Base-by-base conservation (phyloP, 2,329 filamentous ascomycete genomes). In the Whalleya microplaca region DNA sequence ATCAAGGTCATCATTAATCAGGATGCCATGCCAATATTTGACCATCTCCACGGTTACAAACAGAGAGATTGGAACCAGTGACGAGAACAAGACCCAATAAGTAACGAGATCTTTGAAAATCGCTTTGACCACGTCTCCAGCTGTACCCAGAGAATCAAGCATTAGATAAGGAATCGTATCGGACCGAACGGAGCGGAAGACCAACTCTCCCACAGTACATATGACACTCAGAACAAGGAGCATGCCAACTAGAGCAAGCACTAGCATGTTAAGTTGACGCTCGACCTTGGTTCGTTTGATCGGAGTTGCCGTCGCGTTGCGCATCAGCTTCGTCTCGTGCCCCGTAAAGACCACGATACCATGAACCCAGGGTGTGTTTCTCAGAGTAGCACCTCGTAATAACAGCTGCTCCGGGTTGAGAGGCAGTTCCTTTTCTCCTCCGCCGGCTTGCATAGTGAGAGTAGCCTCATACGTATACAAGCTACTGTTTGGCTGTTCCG, bases 251-350 rank as follows among this genome's bases (percentile, higher is more conserved):
- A 99, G 84, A 78, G 96, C 89, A 63, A 99, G 79, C 69, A 99
- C 96, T 60, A 98, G 90, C 67, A 88, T 85, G 74, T 99, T 99
- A 65, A 99, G 89, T 79, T 96, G 90, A 61, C 88, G 86, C 76
- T 99, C 95, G 6, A 99, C 94, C 65, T 93, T 94, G 37, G 95
- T 99, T 54, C 94, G 90, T 79, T 99, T 99, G 78, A 99, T 99
- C 5, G 95, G 96, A 1, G 95, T 90, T 3, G 94, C 94, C 2
- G 94, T 99, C 18, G 95, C 96, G 72, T 99, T 99, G 66, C 95
- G 88, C 95, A 99, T 98, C 61, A 99, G 83, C 76, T 99, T 99
- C 6, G 95, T 98, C 77, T 99, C 95, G 75, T 99, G 95, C 49
- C 95, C 95, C 2, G 92, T 96, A 69, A 98, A 99, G 16, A 99